Evolutionary conservation across 2,329 filamentous ascomycete genomes (phyloP).

Genomic region (Botrytis fabae): DNA sequence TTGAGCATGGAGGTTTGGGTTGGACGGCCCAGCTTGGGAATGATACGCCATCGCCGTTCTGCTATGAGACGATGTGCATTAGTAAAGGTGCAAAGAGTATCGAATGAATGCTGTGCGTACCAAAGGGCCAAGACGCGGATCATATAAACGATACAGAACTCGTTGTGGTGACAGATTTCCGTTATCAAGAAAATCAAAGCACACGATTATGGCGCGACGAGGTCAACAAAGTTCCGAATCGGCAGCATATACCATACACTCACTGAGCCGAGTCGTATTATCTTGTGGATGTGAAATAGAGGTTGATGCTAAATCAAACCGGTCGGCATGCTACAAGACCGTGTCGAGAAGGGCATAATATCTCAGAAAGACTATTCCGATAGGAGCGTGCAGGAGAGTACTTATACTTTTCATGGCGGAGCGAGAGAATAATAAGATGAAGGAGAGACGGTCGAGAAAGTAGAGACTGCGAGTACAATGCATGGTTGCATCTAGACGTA

Average conservation of each 20-base stretch:
- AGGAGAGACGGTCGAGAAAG: background rate
- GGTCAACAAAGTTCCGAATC: background rate
- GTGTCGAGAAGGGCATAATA: slow-evolving; percentile 21
- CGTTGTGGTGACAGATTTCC: background rate
- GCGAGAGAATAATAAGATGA: background rate
- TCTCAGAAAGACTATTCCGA: background rate
- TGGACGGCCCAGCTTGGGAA: slow-evolving; percentile 23
- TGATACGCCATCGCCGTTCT: slow-evolving; percentile 24
- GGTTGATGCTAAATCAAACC: slow-evolving; percentile 9
- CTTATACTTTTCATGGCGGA: slow-evolving; percentile 20
- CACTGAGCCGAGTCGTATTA: background rate
- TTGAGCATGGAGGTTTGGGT: slow-evolving; percentile 15
- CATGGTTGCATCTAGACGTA: slow-evolving; percentile 22
- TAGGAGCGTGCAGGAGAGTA: slow-evolving; percentile 8
- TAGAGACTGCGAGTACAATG: slow-evolving; percentile 12
- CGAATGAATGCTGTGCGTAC: background rate
- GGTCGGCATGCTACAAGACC: background rate
- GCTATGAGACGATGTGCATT: slow-evolving; percentile 11
- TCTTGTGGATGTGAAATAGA: too few relatives aligned
- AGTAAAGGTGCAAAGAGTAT: background rate
- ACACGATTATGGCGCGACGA: background rate
- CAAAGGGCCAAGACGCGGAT: background rate
- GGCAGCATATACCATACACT: background rate
- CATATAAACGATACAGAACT: background rate
- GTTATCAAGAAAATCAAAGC: background rate